Conservation (phyloP, 306 rosid species). For the Citrullus amarus region DNA sequence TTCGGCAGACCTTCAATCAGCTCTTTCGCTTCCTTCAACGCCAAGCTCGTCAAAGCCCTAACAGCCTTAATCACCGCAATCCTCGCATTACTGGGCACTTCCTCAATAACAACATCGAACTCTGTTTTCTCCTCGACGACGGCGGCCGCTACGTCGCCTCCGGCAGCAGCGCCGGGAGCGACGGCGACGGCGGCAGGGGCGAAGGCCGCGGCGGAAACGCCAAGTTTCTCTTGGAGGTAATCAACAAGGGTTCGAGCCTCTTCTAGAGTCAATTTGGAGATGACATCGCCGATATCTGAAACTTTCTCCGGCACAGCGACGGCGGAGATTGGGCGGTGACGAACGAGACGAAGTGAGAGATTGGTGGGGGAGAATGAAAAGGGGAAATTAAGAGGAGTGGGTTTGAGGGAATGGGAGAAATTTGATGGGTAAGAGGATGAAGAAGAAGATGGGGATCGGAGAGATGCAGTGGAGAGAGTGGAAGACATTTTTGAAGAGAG, state of each 20-base stretch:
- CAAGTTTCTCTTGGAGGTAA: constrained; percentile 82
- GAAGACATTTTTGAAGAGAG: constrained; percentile 31
- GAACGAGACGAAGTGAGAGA: constrained; percentile 31
- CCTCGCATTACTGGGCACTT: constrained; percentile 61
- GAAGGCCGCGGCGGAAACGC: constrained; percentile 42
- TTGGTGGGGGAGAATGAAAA: constrained; percentile 8
- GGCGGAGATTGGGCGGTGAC: constrained; percentile 56
- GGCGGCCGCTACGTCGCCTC: constrained; percentile 25
- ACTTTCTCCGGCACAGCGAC: constrained; percentile 45
- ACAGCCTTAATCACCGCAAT: constrained; percentile 83
- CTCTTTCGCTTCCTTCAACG: constrained; percentile 90
- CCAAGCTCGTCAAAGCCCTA: constrained; percentile 66
- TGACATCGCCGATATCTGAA: constrained; percentile 42
- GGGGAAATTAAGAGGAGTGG: constrained; percentile 30
- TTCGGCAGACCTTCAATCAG: constrained; percentile 87
- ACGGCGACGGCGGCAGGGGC: constrained; percentile 58
- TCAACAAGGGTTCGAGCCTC: constrained; percentile 75
- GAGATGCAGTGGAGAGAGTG: constrained; percentile 39
- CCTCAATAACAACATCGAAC: constrained; percentile 84
- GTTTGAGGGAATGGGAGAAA: constrained; percentile 23
- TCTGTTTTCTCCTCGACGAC: constrained; percentile 78
- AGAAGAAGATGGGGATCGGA: constrained; percentile 32
- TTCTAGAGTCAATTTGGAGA: constrained; percentile 59
- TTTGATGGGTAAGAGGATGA: constrained; percentile 17
- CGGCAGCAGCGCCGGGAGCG: constrained; percentile 21